Base-by-base conservation (phyloP, 495 filamentous ascomycete genomes). In the Halenospora varia region DNA sequence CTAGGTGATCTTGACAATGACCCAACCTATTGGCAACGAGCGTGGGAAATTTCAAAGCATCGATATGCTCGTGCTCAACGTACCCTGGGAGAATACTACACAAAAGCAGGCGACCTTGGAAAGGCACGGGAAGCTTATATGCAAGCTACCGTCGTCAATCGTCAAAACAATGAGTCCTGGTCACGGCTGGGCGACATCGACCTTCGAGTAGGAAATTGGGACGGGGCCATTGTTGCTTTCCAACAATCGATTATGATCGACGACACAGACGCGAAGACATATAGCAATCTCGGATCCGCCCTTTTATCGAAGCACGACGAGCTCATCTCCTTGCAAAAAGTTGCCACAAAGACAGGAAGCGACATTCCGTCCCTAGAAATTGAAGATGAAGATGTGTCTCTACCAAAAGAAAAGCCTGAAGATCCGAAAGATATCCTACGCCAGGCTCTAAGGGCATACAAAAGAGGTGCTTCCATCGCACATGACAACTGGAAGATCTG, bases 271-370 rank as follows among this genome's bases (percentile, higher is more conserved):
- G 94, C 89, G 2, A 86, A 96, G 61, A 88, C 89, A 2, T 99
- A 92, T 89, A 94, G 88, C 59, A 99, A 97, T 62, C 82, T 99
- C 11, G 94, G 91, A 3, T 91, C 88, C 0, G 85, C 93, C 0
- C 80, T 96, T 25, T 71, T 92, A 0, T 69, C 74, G 47, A 68
- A 71, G 40, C 68, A 75, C 47, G 53, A 62, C 11, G 72, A 76
- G 44, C 55, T 70, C 2, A 59, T 62, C 13, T 59, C 70, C 0
- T 59, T 75, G 1, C 68, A 74, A 46, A 75, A 77, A 49, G 58
- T 65, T 19, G 70, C 73, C 24, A 48, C 53, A 17, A 51, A 68
- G 15, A 56, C 25, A 15, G 56, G 68, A 13, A 65, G 66, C 3
- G 64, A 73, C 17, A 44, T 59, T 0, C 65, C 66, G 1, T 20